phyloP scores from a whole-genome alignment of 805 yeast genomes.

The Candida sithepensis region DNA sequence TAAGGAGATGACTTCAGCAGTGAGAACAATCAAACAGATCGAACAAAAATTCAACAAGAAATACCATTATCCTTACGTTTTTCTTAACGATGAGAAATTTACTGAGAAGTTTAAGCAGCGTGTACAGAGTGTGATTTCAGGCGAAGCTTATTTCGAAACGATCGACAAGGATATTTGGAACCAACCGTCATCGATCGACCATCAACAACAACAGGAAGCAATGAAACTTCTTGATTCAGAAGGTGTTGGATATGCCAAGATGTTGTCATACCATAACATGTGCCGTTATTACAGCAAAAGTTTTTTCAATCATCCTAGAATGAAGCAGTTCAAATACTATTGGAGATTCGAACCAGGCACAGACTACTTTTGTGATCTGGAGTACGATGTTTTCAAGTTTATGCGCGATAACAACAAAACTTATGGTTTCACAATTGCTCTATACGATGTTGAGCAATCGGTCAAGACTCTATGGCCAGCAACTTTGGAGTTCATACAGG shows the following conservation, averaged over 20 bases:
- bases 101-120: slow-evolving; percentile 48
- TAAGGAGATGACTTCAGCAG: slow-evolving; percentile 47
- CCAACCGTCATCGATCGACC: slow-evolving; percentile 42
- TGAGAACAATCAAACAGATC: slow-evolving; percentile 53
- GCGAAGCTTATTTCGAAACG: slow-evolving; percentile 47
- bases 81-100: slow-evolving; percentile 70
- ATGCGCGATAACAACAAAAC: slow-evolving; percentile 63
- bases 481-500: slow-evolving; percentile 54
- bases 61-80: slow-evolving; percentile 77
- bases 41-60: slow-evolving; percentile 65
- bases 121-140: slow-evolving; percentile 38
- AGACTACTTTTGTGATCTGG: slow-evolving; percentile 59
- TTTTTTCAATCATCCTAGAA: slow-evolving; percentile 60
- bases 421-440: slow-evolving; percentile 68
- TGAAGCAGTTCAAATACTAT: slow-evolving; percentile 61
- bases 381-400: slow-evolving; percentile 75
- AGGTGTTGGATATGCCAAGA: slow-evolving; percentile 57
- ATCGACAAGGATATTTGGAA: slow-evolving; percentile 47
- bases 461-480: slow-evolving; percentile 65
- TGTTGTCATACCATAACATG: slow-evolving; percentile 74
- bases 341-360: slow-evolving; percentile 84
- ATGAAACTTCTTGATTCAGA: slow-evolving; percentile 33
- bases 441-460: slow-evolving; percentile 69
- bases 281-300: slow-evolving; percentile 71
- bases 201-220: slow-evolving; percentile 29